phyloP scores from a whole-genome alignment of 2,329 filamentous ascomycete genomes.

The Graphilbum ipis-grandicollis region DNA sequence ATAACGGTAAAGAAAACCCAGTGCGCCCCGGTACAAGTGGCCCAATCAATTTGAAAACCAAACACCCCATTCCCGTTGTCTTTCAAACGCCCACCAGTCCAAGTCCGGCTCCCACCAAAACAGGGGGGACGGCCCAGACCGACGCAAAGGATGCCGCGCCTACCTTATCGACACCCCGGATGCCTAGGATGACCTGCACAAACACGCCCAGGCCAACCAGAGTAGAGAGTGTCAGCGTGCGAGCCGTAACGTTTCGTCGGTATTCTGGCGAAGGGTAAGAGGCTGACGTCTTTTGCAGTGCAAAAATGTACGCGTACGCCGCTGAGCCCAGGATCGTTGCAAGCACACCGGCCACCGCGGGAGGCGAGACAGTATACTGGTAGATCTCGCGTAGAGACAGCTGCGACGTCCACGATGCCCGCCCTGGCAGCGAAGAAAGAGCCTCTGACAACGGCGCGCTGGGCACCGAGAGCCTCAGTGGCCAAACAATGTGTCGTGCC shows the following conservation, averaged over 20 bases:
- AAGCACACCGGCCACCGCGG: conserved; percentile 24
- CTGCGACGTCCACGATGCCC: background rate
- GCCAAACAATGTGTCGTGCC: conserved; percentile 27
- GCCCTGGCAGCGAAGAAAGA: conserved; percentile 16
- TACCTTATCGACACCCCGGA: conserved; percentile 50
- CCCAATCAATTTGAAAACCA: too few species aligned
- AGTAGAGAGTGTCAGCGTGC: conserved; percentile 42
- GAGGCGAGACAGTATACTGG: conserved; percentile 26
- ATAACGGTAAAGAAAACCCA: too few species aligned
- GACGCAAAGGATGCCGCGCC: conserved; percentile 59
- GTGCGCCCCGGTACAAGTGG: too few species aligned
- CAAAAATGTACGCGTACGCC: conserved; percentile 52
- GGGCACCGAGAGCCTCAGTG: background rate
- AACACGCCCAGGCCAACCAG: conserved; percentile 42
- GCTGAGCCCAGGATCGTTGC: conserved; percentile 33
- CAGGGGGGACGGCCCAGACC: conserved; percentile 54
- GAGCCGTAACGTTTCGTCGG: conserved; percentile 36
- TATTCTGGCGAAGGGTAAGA: background rate
- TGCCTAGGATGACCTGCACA: conserved; percentile 45
- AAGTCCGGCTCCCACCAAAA: conserved; percentile 38
- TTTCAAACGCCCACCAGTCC: conserved; percentile 15
- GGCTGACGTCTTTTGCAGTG: conserved; percentile 34
- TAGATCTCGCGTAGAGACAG: background rate
- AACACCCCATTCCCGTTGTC: background rate
- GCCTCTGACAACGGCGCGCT: background rate